A percentile compares a stretch with the other conserved stretches of the same genome.
Conservation (phyloP, 2,329 filamentous ascomycete species). For the Stagonosporopsis tanaceti region DNA sequence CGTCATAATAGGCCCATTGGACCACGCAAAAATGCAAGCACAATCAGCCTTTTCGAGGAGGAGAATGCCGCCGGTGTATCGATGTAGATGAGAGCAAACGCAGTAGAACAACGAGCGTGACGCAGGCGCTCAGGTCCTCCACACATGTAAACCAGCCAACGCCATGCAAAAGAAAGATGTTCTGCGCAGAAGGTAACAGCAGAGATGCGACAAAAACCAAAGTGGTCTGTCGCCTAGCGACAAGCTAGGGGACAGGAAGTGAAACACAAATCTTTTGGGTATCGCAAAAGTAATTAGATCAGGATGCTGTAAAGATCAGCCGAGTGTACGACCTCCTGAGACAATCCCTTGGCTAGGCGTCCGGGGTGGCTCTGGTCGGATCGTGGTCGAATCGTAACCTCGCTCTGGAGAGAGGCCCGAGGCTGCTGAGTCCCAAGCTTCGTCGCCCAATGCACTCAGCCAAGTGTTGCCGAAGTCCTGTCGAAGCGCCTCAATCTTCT, state of each 20-base stretch:
- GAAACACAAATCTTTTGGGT: conserved; percentile 44
- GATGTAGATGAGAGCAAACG: conserved; percentile 11
- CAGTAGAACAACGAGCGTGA: conserved; percentile 44
- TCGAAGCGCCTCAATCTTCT: conserved; percentile 85
- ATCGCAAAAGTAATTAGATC: conserved; percentile 45
- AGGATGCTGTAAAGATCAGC: conserved; percentile 33
- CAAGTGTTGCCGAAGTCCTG: conserved; percentile 88
- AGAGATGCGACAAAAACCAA: conserved; percentile 16
- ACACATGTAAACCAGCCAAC: conserved; percentile 36
- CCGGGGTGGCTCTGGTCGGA: conserved; percentile 42
- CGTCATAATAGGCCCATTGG: conserved; percentile 17
- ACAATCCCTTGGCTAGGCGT: conserved; percentile 51
- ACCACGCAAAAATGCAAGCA: conserved; percentile 31
- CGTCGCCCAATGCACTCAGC: conserved; percentile 84
- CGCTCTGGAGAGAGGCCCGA: conserved; percentile 44
- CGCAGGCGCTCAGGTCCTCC: conserved; percentile 31
- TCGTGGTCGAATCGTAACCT: conserved; percentile 42
- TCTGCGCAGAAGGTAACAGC: conserved; percentile 19
- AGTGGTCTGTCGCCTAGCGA: conserved; percentile 7
- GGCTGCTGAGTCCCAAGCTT: conserved; percentile 61
- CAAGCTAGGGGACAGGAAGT: conserved; percentile 9
- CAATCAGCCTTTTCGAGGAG: conserved; percentile 34
- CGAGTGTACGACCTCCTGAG: conserved; percentile 50
- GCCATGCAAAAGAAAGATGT: conserved; percentile 40
- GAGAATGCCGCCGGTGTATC: conserved; percentile 36